A percentile compares a stretch with the other conserved stretches of the same genome.
These are phyloP conservation scores for Ceratobasidium sp. DNA, from an alignment of 1,284 basidiomycete genomes.

Conservation along the genomic window DNA sequence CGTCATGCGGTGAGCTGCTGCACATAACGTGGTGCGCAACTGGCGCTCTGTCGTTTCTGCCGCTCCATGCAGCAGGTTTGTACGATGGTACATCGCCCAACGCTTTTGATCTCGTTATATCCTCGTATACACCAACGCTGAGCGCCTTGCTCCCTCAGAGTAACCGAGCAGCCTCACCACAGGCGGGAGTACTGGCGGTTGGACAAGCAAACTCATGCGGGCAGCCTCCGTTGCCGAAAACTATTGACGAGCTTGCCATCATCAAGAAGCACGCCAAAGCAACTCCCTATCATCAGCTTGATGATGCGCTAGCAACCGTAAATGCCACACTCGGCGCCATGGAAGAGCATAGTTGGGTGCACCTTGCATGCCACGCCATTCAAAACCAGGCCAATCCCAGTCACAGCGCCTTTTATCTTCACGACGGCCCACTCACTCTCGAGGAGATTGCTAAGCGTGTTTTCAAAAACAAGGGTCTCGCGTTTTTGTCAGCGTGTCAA, in stretches of 20 bases:
- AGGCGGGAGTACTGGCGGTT: not conserved
- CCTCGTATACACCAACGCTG: no score
- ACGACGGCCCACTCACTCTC: not conserved
- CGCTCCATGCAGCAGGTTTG: no score
- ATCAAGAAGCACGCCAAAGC: not conserved
- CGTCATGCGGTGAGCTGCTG: conserved; percentile 24
- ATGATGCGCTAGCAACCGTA: not conserved
- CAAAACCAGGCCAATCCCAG: not conserved
- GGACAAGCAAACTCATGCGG: conserved; percentile 4
- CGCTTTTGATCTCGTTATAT: no score
- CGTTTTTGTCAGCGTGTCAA: not conserved
- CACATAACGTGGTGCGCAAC: conserved; percentile 46
- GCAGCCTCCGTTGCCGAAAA: not conserved
- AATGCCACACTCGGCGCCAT: conserved; percentile 9
- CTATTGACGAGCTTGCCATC: not conserved
- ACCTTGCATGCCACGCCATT: conserved; percentile 22
- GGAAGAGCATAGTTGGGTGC: conserved; percentile 16
- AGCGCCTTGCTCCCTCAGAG: conserved; percentile 43
- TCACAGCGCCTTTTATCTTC: conserved; percentile 12
- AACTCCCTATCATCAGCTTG: not conserved
- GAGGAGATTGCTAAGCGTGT: not conserved
- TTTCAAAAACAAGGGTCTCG: not conserved
- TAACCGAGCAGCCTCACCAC: no score
- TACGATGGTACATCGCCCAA: no score
- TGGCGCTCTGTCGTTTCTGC: conserved; percentile 47